A percentile compares a stretch with the other conserved stretches of the same genome.
Conservation (phyloP, 2,329 filamentous ascomycete species). For the Diplodia sapinea region DNA sequence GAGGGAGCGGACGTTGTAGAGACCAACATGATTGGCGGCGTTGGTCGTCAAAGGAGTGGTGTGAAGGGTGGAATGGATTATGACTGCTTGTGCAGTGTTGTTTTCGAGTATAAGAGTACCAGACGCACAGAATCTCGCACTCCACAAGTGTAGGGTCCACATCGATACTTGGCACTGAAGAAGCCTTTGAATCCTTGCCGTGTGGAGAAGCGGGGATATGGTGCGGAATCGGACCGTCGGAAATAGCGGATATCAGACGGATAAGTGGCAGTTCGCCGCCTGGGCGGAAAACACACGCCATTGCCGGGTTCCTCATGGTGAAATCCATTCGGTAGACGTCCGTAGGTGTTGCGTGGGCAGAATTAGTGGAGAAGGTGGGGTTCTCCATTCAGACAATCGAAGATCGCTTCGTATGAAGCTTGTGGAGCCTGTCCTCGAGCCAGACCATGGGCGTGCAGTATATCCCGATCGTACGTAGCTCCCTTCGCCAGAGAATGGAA, state of each 20-base stretch:
- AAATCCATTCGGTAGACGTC: no score
- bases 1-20: constrained; percentile 2
- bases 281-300: background rate
- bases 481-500: no score
- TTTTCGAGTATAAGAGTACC: background rate
- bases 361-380: no score
- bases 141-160: background rate
- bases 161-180: constrained; percentile 23
- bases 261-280: background rate
- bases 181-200: background rate
- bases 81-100: background rate
- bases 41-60: background rate
- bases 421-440: no score
- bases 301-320: background rate
- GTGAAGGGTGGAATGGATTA: background rate
- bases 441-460: no score
- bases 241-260: constrained; percentile 5
- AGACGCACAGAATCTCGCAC: background rate
- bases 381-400: no score
- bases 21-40: constrained; percentile 3
- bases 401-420: no score
- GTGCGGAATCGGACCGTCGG: constrained; percentile 12
- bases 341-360: no score
- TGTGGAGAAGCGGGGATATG: constrained; percentile 2
- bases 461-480: no score